Evolutionary conservation across 2,329 filamentous ascomycete genomes (phyloP).

Genomic region (Talaromyces sp.): DNA sequence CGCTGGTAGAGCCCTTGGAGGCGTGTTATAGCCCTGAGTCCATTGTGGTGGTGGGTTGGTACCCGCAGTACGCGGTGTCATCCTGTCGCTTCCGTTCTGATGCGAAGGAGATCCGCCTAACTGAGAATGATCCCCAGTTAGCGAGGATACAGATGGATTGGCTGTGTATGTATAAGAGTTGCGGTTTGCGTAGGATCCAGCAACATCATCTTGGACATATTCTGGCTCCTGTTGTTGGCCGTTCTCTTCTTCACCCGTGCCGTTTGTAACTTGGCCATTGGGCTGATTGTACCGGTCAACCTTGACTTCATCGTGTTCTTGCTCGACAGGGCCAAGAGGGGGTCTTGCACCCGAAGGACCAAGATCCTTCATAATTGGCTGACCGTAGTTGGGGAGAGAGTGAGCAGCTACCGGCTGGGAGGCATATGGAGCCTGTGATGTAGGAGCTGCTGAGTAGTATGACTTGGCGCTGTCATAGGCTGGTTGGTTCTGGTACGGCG

Average conservation of each 20-base stretch:
- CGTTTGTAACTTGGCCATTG: slow-evolving; percentile 51
- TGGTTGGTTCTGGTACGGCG: slow-evolving; percentile 66
- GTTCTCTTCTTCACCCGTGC: slow-evolving; percentile 63
- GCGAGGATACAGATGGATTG: slow-evolving; percentile 59
- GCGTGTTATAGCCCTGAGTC: slow-evolving; percentile 68
- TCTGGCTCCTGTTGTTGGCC: slow-evolving; percentile 68
- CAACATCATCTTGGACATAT: slow-evolving; percentile 77
- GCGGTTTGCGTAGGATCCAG: slow-evolving; percentile 66
- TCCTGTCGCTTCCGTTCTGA: slow-evolving; percentile 73
- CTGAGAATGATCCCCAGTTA: slow-evolving; percentile 69
- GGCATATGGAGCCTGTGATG: slow-evolving; percentile 63
- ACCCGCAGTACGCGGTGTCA: slow-evolving; percentile 71
- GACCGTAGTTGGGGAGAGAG: slow-evolving; percentile 64
- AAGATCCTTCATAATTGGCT: slow-evolving; percentile 80
- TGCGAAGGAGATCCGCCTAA: slow-evolving; percentile 75
- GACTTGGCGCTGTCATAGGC: slow-evolving; percentile 71
- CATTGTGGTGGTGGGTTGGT: slow-evolving; percentile 70
- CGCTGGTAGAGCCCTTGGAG: slow-evolving; percentile 64
- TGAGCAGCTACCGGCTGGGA: slow-evolving; percentile 58
- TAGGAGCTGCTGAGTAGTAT: slow-evolving; percentile 68
- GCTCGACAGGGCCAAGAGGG: slow-evolving; percentile 52
- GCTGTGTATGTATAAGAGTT: slow-evolving; percentile 70
- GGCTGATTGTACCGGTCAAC: slow-evolving; percentile 59
- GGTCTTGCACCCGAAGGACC: slow-evolving; percentile 66
- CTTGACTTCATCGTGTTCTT: slow-evolving; percentile 63